phyloP scores from a whole-genome alignment of 495 filamentous ascomycete genomes.

The Aspergillus kassunensis region DNA sequence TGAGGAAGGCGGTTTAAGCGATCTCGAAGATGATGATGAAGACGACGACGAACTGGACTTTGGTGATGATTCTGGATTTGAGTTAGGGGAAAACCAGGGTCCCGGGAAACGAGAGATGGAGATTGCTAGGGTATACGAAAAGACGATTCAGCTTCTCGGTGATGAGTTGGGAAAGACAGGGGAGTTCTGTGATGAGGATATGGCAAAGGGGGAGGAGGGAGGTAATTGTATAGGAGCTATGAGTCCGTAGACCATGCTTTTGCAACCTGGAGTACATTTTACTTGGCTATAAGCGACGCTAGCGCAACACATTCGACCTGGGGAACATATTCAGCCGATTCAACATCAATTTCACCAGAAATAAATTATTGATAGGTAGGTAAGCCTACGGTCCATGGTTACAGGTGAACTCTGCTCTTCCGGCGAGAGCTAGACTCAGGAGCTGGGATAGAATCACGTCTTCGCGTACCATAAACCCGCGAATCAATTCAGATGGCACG shows the following conservation, averaged over 20 bases:
- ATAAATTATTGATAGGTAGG: too few species aligned
- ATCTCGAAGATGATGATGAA: constrained; percentile 24
- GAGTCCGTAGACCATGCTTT: not conserved
- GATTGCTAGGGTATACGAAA: constrained; percentile 71
- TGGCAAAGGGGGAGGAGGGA: constrained; percentile 11
- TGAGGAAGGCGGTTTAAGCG: constrained; percentile 27
- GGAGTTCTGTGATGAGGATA: constrained; percentile 20
- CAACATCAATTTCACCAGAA: too few species aligned
- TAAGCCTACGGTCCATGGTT: not conserved
- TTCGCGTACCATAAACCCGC: not conserved
- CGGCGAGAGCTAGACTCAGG: not conserved
- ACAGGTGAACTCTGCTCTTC: not conserved
- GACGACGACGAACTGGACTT: constrained; percentile 24
- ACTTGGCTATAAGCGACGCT: too few species aligned
- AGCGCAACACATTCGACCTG: too few species aligned
- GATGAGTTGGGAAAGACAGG: constrained; percentile 48
- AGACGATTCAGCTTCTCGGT: constrained; percentile 67
- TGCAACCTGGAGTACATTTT: too few species aligned
- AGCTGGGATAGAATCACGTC: not conserved
- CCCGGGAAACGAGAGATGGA: constrained; percentile 57
- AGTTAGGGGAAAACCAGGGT: constrained; percentile 17
- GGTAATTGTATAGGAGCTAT: not conserved
- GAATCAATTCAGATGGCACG: not conserved
- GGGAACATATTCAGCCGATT: too few species aligned
- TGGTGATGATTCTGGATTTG: constrained; percentile 21